Evolutionary conservation across 164 flowering plant genomes (phyloP).

Genomic region (Protea cynaroides): DNA sequence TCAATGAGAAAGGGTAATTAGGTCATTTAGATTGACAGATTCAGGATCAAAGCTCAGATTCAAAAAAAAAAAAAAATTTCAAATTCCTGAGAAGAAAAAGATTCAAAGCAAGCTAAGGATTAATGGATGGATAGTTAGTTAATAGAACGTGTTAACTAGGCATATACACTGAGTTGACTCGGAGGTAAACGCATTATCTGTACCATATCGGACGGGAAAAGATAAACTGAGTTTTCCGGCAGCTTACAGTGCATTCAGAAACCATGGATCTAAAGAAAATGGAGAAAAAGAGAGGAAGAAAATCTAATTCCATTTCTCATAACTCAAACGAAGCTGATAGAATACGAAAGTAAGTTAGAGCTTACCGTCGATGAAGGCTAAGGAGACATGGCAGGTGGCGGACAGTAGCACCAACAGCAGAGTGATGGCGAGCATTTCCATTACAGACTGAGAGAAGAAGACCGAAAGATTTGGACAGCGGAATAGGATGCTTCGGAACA

Average conservation of each 20-base stretch:
- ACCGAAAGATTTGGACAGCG: too few species aligned
- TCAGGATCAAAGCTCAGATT: too few species aligned
- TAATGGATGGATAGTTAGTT: too few species aligned
- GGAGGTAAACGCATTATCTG: not conserved
- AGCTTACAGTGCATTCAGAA: not conserved
- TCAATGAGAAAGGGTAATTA: too few species aligned
- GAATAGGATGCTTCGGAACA: too few species aligned
- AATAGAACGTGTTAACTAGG: too few species aligned
- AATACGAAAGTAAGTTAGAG: not conserved
- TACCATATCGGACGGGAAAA: not conserved
- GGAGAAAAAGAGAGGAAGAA: not conserved
- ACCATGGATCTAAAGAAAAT: not conserved
- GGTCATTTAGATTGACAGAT: too few species aligned
- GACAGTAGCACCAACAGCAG: conserved; percentile 30
- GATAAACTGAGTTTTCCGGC: not conserved
- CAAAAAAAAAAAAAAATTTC: too few species aligned
- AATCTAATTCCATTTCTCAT: not conserved
- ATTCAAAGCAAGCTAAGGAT: too few species aligned
- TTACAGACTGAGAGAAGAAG: too few species aligned
- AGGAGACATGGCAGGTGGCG: conserved; percentile 23
- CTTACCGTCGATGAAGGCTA: conserved; percentile 40
- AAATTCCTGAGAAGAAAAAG: too few species aligned
- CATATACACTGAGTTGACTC: too few species aligned
- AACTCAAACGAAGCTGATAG: not conserved
- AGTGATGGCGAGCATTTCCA: conserved; percentile 15